These are phyloP conservation scores for Cryptococcus amylolentus DNA, from an alignment of 1,284 basidiomycete genomes.

Conservation along the genomic window DNA sequence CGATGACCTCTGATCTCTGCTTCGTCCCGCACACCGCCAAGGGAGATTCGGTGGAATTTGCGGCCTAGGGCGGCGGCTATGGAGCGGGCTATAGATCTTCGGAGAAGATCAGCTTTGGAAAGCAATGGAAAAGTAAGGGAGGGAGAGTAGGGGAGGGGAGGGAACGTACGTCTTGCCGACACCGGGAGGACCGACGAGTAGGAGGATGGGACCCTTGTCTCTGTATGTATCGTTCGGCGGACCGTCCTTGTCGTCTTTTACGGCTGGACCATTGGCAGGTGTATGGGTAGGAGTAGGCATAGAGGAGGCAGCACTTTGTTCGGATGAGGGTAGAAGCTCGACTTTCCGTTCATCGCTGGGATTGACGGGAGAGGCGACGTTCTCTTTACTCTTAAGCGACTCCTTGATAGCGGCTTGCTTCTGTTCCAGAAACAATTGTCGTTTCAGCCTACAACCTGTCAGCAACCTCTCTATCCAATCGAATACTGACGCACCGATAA, in stretches of 20 bases:
- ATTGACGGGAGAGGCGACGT: background rate
- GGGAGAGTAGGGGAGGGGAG: slow-evolving; percentile 26
- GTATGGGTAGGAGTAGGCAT: background rate
- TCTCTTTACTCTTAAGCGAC: background rate
- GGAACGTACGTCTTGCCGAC: slow-evolving; percentile 84
- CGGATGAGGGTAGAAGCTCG: no score
- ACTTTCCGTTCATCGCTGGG: background rate
- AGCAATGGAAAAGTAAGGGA: slow-evolving; percentile 25
- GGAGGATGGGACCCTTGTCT: slow-evolving; percentile 45
- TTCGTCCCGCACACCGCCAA: slow-evolving; percentile 91
- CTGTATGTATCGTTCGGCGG: slow-evolving; percentile 37
- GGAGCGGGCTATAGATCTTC: slow-evolving; percentile 38
- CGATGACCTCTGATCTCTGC: slow-evolving; percentile 98
- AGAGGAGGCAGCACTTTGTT: no score
- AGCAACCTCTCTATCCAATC: background rate
- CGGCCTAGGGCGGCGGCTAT: slow-evolving; percentile 39
- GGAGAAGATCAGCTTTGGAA: background rate
- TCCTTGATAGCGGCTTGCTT: slow-evolving; percentile 6
- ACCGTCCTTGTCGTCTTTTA: slow-evolving; percentile 17
- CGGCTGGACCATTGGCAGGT: background rate
- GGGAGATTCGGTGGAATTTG: slow-evolving; percentile 68
- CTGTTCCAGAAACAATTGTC: slow-evolving; percentile 35
- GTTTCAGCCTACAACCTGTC: slow-evolving; percentile 27
- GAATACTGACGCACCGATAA: slow-evolving; percentile 27
- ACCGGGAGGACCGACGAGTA: slow-evolving; percentile 86